Evolutionary conservation across 371 early-diverging fungal genomes (phyloP).

Genomic region (Aphelidium insulamus): DNA sequence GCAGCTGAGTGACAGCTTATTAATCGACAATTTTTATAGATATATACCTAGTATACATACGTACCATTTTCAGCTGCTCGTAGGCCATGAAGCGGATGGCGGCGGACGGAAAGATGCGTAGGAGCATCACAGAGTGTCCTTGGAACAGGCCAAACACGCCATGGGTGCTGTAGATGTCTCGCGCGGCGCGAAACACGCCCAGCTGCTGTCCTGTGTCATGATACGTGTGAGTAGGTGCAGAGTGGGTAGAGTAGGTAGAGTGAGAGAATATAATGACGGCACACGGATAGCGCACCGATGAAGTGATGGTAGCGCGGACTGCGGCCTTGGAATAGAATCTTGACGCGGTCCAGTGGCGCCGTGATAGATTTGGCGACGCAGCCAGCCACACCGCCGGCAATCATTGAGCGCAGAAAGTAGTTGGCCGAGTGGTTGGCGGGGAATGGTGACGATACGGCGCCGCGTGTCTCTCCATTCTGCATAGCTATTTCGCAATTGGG

Average conservation of each 20-base stretch:
- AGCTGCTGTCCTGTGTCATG: conserved; percentile 64
- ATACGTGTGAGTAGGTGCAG: no score
- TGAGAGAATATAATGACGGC: no score
- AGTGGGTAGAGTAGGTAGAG: no score
- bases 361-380: conserved; percentile 75
- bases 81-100: conserved; percentile 87
- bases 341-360: conserved; percentile 91
- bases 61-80: conserved; percentile 58
- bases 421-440: conserved; percentile 7
- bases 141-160: conserved; percentile 73
- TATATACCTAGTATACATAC: conserved; percentile 3
- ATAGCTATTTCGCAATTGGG: no score
- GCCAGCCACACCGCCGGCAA: conserved; percentile 50
- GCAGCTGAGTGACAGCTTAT: conserved; percentile 8
- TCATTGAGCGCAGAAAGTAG: conserved; percentile 24
- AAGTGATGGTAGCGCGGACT: conserved; percentile 72
- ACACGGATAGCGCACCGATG: no score
- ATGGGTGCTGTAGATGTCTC: conserved; percentile 36
- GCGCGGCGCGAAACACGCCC: conserved; percentile 59
- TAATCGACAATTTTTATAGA: background rate
- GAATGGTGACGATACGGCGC: no score
- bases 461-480: no score
- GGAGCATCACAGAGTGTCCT: conserved; percentile 79
- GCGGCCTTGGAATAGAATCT: conserved; percentile 87
- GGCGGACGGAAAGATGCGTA: conserved; percentile 87